phyloP scores from a whole-genome alignment of 192 early-diverging fungal species.

The Funneliformis mosseae region DNA sequence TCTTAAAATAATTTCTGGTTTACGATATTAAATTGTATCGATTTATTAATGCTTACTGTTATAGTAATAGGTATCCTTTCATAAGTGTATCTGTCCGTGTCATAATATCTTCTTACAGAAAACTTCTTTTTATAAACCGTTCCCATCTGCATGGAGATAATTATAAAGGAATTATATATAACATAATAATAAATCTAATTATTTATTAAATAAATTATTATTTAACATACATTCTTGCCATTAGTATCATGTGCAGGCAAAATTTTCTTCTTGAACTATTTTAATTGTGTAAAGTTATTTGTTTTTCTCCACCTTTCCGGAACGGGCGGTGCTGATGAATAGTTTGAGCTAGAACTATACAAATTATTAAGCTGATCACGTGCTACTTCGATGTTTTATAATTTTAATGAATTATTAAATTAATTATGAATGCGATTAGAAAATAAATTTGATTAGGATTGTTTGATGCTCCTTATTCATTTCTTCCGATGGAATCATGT shows the following conservation, averaged over 20 bases:
- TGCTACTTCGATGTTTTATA: conserved; percentile 61
- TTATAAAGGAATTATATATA: conserved; percentile 62
- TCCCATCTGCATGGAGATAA: conserved; percentile 72
- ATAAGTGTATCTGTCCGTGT: conserved; percentile 67
- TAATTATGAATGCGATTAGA: background rate
- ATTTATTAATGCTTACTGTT: no score
- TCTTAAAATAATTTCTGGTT: conserved; percentile 27
- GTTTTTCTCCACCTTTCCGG: conserved; percentile 41
- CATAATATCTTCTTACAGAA: conserved; percentile 58
- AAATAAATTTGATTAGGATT: conserved; percentile 27
- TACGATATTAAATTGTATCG: no score
- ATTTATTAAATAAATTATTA: background rate
- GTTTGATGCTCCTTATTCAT: conserved; percentile 40
- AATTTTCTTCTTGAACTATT: conserved; percentile 66
- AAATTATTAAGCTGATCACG: conserved; percentile 52
- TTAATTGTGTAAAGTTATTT: conserved; percentile 68
- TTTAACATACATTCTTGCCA: conserved; percentile 67
- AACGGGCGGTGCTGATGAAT: conserved; percentile 38
- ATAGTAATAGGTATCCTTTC: conserved; percentile 64
- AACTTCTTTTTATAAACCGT: conserved; percentile 67
- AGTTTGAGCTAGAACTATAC: conserved; percentile 49
- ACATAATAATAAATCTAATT: conserved; percentile 1
- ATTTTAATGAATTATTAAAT: conserved; percentile 43
- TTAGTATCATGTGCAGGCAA: conserved; percentile 64
- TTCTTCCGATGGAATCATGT: conserved; percentile 44